Percentiles rank a stretch among this genome's conserved stretches.
These are phyloP conservation scores for Albizia julibrissin DNA, from an alignment of 306 rosid species.

Conservation along the genomic window DNA sequence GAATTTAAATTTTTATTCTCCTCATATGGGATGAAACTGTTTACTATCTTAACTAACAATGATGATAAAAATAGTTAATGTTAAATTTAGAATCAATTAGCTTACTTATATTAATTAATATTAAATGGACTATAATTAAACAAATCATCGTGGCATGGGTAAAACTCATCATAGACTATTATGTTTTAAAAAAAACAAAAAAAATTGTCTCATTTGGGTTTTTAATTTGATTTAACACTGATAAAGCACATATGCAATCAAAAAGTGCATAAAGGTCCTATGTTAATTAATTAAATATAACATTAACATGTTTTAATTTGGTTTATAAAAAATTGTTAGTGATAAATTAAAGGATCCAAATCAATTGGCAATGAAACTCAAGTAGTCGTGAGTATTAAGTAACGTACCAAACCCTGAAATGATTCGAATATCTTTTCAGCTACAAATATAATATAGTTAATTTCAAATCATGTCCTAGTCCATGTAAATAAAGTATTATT, in stretches of 20 bases:
- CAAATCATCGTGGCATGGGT: background rate
- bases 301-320: background rate
- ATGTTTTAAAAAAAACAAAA: background rate
- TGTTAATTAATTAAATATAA: background rate
- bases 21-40: fast-evolving
- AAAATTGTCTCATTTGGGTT: background rate
- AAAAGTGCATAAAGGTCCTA: background rate
- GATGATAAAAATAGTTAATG: background rate
- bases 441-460: background rate
- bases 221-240: background rate
- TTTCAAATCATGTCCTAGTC: constrained; percentile 2
- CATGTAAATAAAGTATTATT: background rate
- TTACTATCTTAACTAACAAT: no score
- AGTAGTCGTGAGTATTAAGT: background rate
- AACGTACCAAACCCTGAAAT: background rate
- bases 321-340: background rate
- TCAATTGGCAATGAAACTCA: constrained; percentile 6
- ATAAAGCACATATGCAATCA: background rate
- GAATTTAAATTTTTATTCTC: no score
- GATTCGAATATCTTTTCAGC: background rate
- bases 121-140: background rate
- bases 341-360: background rate
- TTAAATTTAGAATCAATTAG: background rate
- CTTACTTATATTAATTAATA: background rate
- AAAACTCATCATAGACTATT: background rate